Base-by-base conservation (phyloP, 1,284 basidiomycete genomes). In the Puccinia coronata region DNA sequence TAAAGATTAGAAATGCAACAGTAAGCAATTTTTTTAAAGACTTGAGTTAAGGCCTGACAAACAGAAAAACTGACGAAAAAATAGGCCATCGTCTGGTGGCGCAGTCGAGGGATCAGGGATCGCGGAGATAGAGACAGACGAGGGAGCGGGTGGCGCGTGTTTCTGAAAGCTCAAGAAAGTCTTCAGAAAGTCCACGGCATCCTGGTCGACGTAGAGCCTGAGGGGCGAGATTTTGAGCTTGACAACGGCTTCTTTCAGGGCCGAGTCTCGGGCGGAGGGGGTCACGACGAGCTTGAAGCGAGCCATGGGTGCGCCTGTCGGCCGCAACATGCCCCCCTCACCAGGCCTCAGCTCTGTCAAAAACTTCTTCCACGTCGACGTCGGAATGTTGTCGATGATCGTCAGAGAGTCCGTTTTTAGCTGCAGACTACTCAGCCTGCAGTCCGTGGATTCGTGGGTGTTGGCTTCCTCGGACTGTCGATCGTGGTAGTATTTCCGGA, bases 311-410 rank as follows among this genome's bases (percentile, higher is more conserved):
- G 95, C 94, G 75, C 91, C 93, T 2, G 92, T 94, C 87, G 97
- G 93, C 43, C 94, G 90, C 8, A 94, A 88, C 84, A 95, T 93
- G 0, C 95, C 94, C 74, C 90, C 89, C 16, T 92, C 91, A 86
- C 95, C 93, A 0, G 92, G 89, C 71, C 91, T 90, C 85, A 96
- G 89, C 81, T 91, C 91, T 0, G 95, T 96, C 82, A 99, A 87
- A 86, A 99, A 99, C 85, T 95, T 98, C 86, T 92, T 92, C 97
- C 97, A 99, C 0, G 96, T 98, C 14, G 96, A 98, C 0, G 96
- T 96, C 88, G 94, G 95, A 88, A 99, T 94, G 85, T 98, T 95
- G 87, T 99, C 96, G 76, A 98, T 88, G 82, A 67, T 94, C 84
- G 83, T 93, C 90, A 82, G 88, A 89, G 81, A 92, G 88, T 36